A percentile compares a stretch with the other conserved stretches of the same genome.
phyloP scores from a whole-genome alignment of 805 yeast genomes.

The Suhomyces canberraensis region DNA sequence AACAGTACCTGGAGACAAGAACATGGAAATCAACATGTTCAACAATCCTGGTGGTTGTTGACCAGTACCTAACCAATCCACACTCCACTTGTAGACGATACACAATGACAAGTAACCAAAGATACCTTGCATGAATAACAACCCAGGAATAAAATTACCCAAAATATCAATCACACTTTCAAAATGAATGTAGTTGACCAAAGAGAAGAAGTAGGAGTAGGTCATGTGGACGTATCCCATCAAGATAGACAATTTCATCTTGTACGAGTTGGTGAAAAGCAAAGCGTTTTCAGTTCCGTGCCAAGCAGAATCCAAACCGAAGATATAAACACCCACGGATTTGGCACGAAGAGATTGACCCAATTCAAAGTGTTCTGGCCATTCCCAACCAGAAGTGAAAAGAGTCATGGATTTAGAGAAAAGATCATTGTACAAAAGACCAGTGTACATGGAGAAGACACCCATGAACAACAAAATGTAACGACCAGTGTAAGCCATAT shows the following conservation, averaged over 20 bases:
- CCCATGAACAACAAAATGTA: conserved; percentile 72
- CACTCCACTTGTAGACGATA: conserved; percentile 70
- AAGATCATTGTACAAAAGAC: conserved; percentile 67
- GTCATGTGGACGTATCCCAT: conserved; percentile 78
- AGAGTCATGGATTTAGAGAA: conserved; percentile 67
- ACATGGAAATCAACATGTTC: conserved; percentile 75
- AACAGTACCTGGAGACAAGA: conserved; percentile 65
- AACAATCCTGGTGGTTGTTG: conserved; percentile 69
- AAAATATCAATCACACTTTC: conserved; percentile 60
- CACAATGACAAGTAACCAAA: conserved; percentile 68
- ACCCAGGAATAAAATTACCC: conserved; percentile 73
- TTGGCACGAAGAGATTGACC: conserved; percentile 43
- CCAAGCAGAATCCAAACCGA: conserved; percentile 74
- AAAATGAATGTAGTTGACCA: conserved; percentile 59
- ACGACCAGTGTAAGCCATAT: conserved; percentile 72
- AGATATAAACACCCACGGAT: conserved; percentile 50
- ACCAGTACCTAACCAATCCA: conserved; percentile 62
- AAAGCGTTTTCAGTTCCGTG: conserved; percentile 76
- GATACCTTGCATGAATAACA: conserved; percentile 71
- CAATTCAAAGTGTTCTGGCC: conserved; percentile 49
- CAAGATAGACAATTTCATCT: conserved; percentile 71
- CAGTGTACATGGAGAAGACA: conserved; percentile 68
- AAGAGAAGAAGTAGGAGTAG: conserved; percentile 64
- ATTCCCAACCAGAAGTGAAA: conserved; percentile 69
- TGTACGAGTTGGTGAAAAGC: conserved; percentile 67